These are phyloP conservation scores for California macrophylla DNA, from an alignment of 441 rosid species.

Conservation along the genomic window DNA sequence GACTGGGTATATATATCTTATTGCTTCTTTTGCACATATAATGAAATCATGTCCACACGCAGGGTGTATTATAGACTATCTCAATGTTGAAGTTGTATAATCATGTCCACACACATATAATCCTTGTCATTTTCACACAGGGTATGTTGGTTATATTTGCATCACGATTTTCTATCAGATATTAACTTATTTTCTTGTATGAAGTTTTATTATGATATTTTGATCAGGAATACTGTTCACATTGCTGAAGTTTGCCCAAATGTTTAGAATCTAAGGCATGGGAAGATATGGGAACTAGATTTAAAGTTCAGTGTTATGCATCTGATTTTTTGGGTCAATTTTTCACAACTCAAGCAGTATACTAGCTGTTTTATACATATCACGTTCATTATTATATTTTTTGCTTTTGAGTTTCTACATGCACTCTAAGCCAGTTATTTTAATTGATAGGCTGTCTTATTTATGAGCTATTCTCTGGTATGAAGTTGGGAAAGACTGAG, in stretches of 20 bases:
- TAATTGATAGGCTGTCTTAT: conserved; percentile 67
- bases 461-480: conserved; percentile 80
- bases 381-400: neutral
- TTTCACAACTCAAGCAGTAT: neutral
- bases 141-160: neutral
- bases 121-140: conserved; percentile 3
- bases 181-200: neutral
- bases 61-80: neutral
- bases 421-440: conserved; percentile 11
- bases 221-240: neutral
- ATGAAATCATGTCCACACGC: neutral
- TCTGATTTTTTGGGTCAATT: neutral
- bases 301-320: neutral
- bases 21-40: neutral
- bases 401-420: neutral
- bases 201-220: neutral
- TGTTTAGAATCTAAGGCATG: neutral
- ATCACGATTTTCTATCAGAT: conserved; percentile 4
- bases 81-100: neutral
- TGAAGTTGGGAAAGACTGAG: conserved; percentile 81
- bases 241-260: neutral
- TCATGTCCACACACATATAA: neutral
- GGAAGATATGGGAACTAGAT: neutral
- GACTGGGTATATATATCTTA: conserved; percentile 54
- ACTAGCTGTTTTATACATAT: neutral